Conservation (phyloP, 495 filamentous ascomycete species). For the Clohesyomyces aquaticus region DNA sequence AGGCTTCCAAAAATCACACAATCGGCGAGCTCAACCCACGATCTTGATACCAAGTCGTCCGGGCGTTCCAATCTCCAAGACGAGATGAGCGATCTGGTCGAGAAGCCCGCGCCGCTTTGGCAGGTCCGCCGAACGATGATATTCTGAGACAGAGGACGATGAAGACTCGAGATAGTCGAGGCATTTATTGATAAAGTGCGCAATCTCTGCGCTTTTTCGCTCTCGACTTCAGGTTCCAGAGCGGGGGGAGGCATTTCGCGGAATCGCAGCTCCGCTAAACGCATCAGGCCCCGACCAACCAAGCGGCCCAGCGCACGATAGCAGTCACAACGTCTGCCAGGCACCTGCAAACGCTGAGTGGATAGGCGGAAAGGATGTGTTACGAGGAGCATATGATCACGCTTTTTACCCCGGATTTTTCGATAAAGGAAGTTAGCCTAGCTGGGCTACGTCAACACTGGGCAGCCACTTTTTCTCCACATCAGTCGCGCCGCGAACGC, state of each 20-base stretch:
- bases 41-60: neutral
- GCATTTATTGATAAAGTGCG: neutral
- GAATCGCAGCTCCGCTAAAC: constrained; percentile 6
- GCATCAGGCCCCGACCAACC: neutral
- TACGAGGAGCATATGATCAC: constrained; percentile 32
- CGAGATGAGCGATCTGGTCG: neutral
- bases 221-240: neutral
- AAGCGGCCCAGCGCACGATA: constrained; percentile 25
- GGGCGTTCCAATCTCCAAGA: neutral
- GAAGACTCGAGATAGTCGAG: neutral
- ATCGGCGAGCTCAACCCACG: neutral
- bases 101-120: no score
- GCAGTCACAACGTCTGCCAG: constrained; percentile 15
- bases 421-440: neutral
- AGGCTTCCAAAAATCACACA: neutral
- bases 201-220: neutral
- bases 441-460: neutral
- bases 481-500: neutral
- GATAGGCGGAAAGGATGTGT: constrained; percentile 31
- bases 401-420: neutral
- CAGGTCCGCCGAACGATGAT: no score
- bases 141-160: no score
- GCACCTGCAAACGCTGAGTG: constrained; percentile 11
- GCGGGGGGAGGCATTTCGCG: neutral
- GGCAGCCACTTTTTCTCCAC: neutral